A percentile compares a stretch with the other conserved stretches of the same genome.
These are phyloP conservation scores for Metarhizium robertsii DNA, from an alignment of 2,329 filamentous ascomycete genomes.

Conservation along the genomic window DNA sequence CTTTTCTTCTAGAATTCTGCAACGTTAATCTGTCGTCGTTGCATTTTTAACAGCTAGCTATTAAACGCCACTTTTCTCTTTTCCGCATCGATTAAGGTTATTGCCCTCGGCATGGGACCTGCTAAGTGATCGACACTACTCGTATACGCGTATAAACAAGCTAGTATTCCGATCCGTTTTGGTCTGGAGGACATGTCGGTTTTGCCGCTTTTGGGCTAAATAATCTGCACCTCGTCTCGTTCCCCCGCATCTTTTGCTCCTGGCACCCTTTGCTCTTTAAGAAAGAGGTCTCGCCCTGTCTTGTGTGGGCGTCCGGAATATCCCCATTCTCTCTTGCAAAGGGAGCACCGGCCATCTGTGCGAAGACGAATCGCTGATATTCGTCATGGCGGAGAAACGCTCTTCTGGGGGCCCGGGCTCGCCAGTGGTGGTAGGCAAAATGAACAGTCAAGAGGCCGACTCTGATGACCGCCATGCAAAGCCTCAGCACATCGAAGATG, in stretches of 20 bases:
- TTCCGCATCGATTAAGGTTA: background rate
- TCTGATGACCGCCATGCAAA: background rate
- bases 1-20: background rate
- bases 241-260: background rate
- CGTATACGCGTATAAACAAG: no score
- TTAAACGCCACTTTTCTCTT: no score
- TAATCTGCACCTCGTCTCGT: background rate
- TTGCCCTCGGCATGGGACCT: background rate
- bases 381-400: background rate
- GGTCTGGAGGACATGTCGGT: background rate
- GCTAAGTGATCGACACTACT: background rate
- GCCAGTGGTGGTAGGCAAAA: background rate
- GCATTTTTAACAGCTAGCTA: no score
- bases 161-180: no score
- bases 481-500: background rate
- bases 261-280: background rate
- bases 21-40: no score
- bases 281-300: background rate
- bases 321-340: background rate
- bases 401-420: background rate
- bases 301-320: background rate
- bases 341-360: no score
- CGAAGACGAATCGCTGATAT: background rate
- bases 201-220: background rate
- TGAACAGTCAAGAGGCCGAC: background rate